A percentile compares a stretch with the other conserved stretches of the same genome.
Conservation (phyloP, 139 green algal genomes). For the Micromonas commoda region DNA sequence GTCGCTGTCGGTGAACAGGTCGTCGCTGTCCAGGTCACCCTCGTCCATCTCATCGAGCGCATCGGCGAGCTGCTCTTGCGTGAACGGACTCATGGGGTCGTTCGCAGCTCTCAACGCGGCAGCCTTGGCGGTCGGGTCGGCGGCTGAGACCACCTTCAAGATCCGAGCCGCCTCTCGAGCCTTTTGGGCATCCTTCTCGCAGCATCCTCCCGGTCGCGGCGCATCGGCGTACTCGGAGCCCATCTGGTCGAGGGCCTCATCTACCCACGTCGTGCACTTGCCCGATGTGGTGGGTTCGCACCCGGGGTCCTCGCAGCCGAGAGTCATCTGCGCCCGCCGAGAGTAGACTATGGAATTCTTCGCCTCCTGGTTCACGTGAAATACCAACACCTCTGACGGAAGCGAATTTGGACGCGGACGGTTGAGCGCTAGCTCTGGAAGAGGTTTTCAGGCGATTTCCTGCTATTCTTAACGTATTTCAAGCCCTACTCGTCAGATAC, state of each 20-base stretch:
- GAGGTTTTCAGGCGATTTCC: no score
- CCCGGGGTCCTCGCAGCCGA: background rate
- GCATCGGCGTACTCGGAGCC: background rate
- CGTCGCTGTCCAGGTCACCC: background rate
- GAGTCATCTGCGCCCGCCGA: no score
- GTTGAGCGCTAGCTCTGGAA: no score
- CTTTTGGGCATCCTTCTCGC: slow-evolving; percentile 12
- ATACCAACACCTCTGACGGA: no score
- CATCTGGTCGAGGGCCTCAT: slow-evolving; percentile 7
- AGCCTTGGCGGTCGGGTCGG: background rate
- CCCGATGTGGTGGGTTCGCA: slow-evolving; percentile 6
- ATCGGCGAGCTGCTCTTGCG: background rate
- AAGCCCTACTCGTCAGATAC: slow-evolving; percentile 1
- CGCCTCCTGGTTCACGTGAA: no score
- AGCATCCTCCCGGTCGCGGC: slow-evolving; percentile 8
- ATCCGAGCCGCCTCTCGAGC: slow-evolving; percentile 2
- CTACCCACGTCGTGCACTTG: slow-evolving; percentile 5
- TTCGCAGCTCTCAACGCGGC: background rate
- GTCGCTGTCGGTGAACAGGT: background rate
- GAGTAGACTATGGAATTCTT: no score
- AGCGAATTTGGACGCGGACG: no score
- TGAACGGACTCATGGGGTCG: background rate
- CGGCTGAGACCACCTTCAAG: background rate
- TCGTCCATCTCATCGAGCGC: background rate
- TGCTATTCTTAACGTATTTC: no score